Percentiles rank a stretch among this genome's conserved stretches.
Evolutionary conservation across 2,329 filamentous ascomycete genomes (phyloP).

Genomic region (Pseudophaeomoniella oleicola): DNA sequence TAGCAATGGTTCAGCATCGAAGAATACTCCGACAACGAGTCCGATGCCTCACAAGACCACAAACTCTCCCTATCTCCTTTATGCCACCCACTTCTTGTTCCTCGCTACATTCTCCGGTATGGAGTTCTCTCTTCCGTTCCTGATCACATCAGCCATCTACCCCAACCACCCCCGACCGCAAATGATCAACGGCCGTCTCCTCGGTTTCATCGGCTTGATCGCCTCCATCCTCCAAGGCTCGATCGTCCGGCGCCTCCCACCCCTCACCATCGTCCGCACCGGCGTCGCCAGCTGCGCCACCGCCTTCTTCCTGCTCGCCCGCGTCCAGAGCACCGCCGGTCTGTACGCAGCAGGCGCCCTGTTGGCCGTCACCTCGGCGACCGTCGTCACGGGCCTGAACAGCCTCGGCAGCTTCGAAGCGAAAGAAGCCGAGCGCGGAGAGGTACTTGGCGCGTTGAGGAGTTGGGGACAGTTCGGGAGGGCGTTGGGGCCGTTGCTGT

Average conservation of each 20-base stretch:
- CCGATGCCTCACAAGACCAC: conserved; percentile 41
- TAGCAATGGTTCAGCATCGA: conserved; percentile 11
- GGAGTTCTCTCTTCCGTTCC: conserved; percentile 94
- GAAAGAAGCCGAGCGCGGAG: conserved; percentile 61
- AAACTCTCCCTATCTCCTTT: conserved; percentile 72
- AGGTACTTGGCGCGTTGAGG: conserved; percentile 71
- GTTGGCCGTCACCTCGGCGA: conserved; percentile 79
- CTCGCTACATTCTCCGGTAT: conserved; percentile 95
- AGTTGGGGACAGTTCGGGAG: conserved; percentile 74
- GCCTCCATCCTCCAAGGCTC: conserved; percentile 86
- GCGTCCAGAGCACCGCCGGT: conserved; percentile 49
- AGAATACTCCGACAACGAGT: conserved; percentile 9
- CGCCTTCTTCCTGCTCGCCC: conserved; percentile 67
- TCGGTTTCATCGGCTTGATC: conserved; percentile 82
- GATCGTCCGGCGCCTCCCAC: conserved; percentile 73
- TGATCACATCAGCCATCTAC: conserved; percentile 83
- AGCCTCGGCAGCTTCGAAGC: conserved; percentile 86
- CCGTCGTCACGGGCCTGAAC: conserved; percentile 87
- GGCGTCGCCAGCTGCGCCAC: conserved; percentile 64
- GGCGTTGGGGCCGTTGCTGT: conserved; percentile 72
- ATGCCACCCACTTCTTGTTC: conserved; percentile 76
- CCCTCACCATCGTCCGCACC: conserved; percentile 62
- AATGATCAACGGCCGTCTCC: conserved; percentile 65
- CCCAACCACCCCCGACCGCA: conserved; percentile 48
- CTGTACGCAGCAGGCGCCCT: conserved; percentile 74